phyloP scores from a whole-genome alignment of 2,329 filamentous ascomycete genomes.

The Ilyonectria mors-panacis region DNA sequence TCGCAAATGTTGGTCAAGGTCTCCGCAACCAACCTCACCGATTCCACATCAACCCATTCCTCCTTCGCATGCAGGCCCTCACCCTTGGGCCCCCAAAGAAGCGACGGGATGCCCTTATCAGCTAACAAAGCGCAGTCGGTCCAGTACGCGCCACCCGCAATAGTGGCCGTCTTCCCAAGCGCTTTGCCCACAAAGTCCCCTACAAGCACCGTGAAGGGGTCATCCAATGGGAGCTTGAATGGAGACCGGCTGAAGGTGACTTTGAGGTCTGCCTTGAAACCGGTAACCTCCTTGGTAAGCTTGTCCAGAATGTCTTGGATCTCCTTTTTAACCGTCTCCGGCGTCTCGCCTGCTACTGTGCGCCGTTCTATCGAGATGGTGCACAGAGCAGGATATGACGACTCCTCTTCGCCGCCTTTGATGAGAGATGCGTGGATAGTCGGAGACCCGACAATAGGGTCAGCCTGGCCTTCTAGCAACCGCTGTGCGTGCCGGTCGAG shows the following conservation, averaged over 20 bases:
- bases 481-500: constrained; percentile 59
- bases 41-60: constrained; percentile 64
- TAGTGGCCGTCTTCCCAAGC: constrained; percentile 44
- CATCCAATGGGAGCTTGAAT: constrained; percentile 56
- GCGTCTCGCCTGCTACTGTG: constrained; percentile 61
- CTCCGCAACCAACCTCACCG: constrained; percentile 54
- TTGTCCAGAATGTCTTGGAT: constrained; percentile 55
- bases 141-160: constrained; percentile 60
- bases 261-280: constrained; percentile 58
- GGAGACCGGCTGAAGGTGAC: constrained; percentile 60
- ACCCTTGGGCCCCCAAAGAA: constrained; percentile 64
- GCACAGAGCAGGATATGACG: constrained; percentile 66
- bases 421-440: constrained; percentile 65
- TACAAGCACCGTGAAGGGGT: constrained; percentile 58
- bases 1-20: constrained; percentile 46
- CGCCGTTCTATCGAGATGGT: constrained; percentile 64
- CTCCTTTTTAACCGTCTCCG: constrained; percentile 54
- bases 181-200: constrained; percentile 46
- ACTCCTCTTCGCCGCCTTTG: constrained; percentile 65
- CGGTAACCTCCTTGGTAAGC: constrained; percentile 50
- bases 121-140: constrained; percentile 65
- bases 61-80: constrained; percentile 65
- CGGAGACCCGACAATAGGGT: constrained; percentile 54
- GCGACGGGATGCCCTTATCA: constrained; percentile 59
- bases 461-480: constrained; percentile 49